Conservation (phyloP, 2,329 filamentous ascomycete genomes). For the Nemania sp. region DNA sequence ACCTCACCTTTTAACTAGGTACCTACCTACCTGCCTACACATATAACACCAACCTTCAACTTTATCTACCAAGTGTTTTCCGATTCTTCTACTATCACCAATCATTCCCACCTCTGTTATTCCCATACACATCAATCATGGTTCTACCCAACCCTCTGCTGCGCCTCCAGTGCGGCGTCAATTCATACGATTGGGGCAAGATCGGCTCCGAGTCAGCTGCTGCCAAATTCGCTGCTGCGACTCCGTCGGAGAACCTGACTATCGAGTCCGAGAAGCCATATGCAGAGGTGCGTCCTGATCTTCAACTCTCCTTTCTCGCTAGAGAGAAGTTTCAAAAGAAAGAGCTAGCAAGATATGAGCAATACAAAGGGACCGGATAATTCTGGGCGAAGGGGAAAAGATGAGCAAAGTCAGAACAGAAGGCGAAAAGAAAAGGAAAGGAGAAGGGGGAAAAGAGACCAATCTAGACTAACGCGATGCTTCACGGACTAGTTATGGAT, state of each 20-base stretch:
- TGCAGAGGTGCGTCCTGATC: conserved; percentile 81
- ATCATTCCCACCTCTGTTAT: no score
- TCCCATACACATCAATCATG: conserved; percentile 24
- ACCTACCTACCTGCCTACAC: no score
- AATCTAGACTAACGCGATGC: conserved; percentile 8
- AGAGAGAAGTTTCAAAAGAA: no score
- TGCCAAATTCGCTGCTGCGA: conserved; percentile 86
- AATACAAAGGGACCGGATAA: no score
- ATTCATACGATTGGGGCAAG: conserved; percentile 99
- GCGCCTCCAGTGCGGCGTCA: conserved; percentile 87
- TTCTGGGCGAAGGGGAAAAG: background rate
- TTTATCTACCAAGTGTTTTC: no score
- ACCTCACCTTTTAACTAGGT: no score
- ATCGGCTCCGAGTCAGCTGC: conserved; percentile 84
- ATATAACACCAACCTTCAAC: no score
- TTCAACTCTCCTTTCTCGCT: background rate
- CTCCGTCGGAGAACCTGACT: conserved; percentile 71
- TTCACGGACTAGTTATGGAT: conserved; percentile 78
- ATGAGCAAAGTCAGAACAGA: background rate
- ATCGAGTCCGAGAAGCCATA: conserved; percentile 90
- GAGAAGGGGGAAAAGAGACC: background rate
- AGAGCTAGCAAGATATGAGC: no score
- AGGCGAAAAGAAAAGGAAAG: background rate
- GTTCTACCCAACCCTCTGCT: conserved; percentile 77
- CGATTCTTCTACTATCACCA: no score